A percentile compares a stretch with the other conserved stretches of the same genome.
Conservation (phyloP, 1,284 basidiomycete genomes). For the Cutaneotrichosporon mucoides region DNA sequence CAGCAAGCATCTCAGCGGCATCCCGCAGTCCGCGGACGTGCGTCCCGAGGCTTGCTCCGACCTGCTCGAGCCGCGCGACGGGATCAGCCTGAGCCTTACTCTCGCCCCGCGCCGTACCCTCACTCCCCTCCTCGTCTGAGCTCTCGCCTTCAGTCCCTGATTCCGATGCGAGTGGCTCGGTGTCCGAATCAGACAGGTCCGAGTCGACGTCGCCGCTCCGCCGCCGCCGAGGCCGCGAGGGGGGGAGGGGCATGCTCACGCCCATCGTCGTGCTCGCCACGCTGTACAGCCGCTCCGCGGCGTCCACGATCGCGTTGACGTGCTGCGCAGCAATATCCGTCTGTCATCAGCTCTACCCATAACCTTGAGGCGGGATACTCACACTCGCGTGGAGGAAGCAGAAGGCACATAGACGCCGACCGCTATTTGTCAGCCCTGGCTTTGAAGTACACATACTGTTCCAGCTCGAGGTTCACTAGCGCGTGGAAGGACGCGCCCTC, state of each 20-base stretch:
- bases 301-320: constrained; percentile 66
- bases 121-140: background rate
- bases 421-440: constrained; percentile 49
- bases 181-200: background rate
- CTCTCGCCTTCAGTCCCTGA: background rate
- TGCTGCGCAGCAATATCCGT: constrained; percentile 56
- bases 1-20: constrained; percentile 32
- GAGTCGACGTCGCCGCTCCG: background rate
- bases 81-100: background rate
- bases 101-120: background rate
- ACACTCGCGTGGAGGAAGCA: constrained; percentile 67
- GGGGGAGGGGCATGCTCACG: background rate
- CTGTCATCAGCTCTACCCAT: constrained; percentile 53
- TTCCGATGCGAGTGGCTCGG: background rate
- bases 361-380: constrained; percentile 22
- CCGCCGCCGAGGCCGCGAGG: background rate
- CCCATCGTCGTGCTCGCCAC: constrained; percentile 3
- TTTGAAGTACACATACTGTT: constrained; percentile 55
- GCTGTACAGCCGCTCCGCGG: constrained; percentile 62
- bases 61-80: constrained; percentile 53
- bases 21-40: constrained; percentile 58
- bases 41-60: constrained; percentile 64
- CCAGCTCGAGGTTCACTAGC: constrained; percentile 66
- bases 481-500: constrained; percentile 65
- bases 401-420: constrained; percentile 59